Conservation (phyloP, 2,329 filamentous ascomycete species). For the Penicillium sp. region DNA sequence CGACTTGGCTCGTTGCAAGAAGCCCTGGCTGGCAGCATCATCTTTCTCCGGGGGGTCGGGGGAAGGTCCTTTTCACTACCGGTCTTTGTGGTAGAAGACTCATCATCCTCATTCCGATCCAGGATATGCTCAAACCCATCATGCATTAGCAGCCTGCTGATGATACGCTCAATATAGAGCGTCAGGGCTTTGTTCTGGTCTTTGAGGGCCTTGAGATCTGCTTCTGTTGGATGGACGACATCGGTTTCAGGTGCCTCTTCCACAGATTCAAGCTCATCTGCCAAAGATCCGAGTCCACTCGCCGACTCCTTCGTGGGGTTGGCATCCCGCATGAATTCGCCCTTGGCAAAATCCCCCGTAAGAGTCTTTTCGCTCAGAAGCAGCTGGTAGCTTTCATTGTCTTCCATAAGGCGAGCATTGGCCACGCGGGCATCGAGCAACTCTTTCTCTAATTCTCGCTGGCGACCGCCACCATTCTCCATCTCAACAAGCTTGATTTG, state of each 20-base stretch:
- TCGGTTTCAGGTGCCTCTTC: constrained; percentile 63
- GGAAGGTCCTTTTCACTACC: constrained; percentile 77
- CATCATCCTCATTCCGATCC: constrained; percentile 67
- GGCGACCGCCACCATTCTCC: constrained; percentile 84
- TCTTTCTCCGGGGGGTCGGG: constrained; percentile 64
- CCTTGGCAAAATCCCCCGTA: constrained; percentile 85
- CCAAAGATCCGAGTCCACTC: constrained; percentile 59
- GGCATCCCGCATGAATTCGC: constrained; percentile 67
- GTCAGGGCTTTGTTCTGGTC: constrained; percentile 97
- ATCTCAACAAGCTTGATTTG: constrained; percentile 95
- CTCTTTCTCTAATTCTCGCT: constrained; percentile 86
- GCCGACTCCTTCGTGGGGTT: constrained; percentile 46
- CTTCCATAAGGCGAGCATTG: constrained; percentile 94
- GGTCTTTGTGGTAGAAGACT: constrained; percentile 31
- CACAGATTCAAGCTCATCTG: constrained; percentile 80
- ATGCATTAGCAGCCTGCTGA: constrained; percentile 88
- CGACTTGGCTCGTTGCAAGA: constrained; percentile 61
- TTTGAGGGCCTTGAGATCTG: constrained; percentile 74
- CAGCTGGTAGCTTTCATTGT: constrained; percentile 97
- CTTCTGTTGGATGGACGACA: constrained; percentile 66
- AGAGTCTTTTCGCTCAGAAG: constrained; percentile 92
- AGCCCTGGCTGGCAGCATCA: constrained; percentile 44
- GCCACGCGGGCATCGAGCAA: constrained; percentile 92
- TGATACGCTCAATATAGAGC: constrained; percentile 98
- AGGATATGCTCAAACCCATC: constrained; percentile 94